Evolutionary conservation across 2,329 filamentous ascomycete species (phyloP).

Genomic region (Drechslerella coelobrocha): DNA sequence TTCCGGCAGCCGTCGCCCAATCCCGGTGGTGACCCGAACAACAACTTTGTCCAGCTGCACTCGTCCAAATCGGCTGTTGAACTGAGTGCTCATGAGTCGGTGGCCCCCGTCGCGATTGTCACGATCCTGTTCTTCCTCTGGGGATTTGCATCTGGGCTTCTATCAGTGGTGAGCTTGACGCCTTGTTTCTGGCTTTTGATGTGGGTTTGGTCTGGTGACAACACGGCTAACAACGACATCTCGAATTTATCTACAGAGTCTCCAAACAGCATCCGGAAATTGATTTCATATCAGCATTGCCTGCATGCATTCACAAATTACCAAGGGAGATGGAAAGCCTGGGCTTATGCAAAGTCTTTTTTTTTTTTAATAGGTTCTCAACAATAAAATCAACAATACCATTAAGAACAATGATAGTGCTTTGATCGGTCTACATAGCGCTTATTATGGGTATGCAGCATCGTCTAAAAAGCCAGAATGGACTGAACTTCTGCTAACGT

Average conservation of each 20-base stretch:
- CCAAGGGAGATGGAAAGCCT: no score
- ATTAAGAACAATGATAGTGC: slow-evolving; percentile 41
- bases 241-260: slow-evolving; percentile 19
- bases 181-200: neutral
- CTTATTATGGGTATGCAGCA: slow-evolving; percentile 61
- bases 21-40: slow-evolving; percentile 40
- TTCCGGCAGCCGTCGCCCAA: slow-evolving; percentile 46
- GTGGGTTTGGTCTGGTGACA: slow-evolving; percentile 27
- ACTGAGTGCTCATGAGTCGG: slow-evolving; percentile 42
- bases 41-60: slow-evolving; percentile 46
- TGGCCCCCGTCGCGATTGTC: slow-evolving; percentile 56
- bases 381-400: slow-evolving; percentile 47
- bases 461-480: slow-evolving; percentile 11
- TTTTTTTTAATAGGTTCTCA: slow-evolving; percentile 52
- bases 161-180: slow-evolving; percentile 57
- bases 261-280: slow-evolving; percentile 57
- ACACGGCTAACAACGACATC: slow-evolving; percentile 5
- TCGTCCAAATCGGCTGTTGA: slow-evolving; percentile 45
- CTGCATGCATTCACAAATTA: no score
- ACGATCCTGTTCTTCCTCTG: slow-evolving; percentile 62
- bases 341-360: no score
- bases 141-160: slow-evolving; percentile 62
- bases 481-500: neutral
- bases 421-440: slow-evolving; percentile 61
- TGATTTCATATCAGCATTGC: no score